Conservation (phyloP, 176 grass and related monocot genomes). For the Oryza meridionalis region DNA sequence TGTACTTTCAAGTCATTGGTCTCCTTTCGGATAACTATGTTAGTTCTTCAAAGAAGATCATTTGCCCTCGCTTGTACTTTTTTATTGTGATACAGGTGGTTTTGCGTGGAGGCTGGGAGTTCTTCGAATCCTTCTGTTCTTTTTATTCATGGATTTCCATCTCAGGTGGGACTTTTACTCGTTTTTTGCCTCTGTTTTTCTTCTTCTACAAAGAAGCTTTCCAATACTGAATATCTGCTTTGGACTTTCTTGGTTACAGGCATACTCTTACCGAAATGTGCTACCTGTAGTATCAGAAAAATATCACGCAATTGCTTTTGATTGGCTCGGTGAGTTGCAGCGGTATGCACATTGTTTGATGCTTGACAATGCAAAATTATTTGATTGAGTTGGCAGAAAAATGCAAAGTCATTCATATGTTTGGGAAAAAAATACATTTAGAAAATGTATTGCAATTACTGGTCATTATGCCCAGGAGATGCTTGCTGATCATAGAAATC, state of each 20-base stretch:
- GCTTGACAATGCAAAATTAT: constrained; percentile 11
- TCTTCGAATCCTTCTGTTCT: constrained; percentile 74
- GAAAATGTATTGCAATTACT: constrained; percentile 13
- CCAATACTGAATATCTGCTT: not conserved
- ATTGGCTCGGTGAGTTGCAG: constrained; percentile 88
- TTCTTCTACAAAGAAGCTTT: constrained; percentile 7
- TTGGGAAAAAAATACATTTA: not conserved
- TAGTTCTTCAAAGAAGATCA: constrained; percentile 10
- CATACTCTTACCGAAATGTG: constrained; percentile 91
- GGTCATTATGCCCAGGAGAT: not conserved
- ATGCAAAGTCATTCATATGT: not conserved
- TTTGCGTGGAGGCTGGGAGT: constrained; percentile 75
- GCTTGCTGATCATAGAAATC: not conserved
- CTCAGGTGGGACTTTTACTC: constrained; percentile 59
- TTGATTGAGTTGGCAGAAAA: constrained; percentile 15
- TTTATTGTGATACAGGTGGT: constrained; percentile 65
- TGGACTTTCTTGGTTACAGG: constrained; percentile 49
- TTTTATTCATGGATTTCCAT: constrained; percentile 90
- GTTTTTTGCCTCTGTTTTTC: constrained; percentile 24
- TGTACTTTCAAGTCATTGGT: constrained; percentile 34
- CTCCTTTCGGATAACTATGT: constrained; percentile 32
- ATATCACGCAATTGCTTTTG: constrained; percentile 85
- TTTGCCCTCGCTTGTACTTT: constrained; percentile 7
- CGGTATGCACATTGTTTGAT: constrained; percentile 22
- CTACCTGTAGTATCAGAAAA: constrained; percentile 79